Evolutionary conservation across 139 green algal species (phyloP).

Genomic region (Zygnema circumcarinatum): DNA sequence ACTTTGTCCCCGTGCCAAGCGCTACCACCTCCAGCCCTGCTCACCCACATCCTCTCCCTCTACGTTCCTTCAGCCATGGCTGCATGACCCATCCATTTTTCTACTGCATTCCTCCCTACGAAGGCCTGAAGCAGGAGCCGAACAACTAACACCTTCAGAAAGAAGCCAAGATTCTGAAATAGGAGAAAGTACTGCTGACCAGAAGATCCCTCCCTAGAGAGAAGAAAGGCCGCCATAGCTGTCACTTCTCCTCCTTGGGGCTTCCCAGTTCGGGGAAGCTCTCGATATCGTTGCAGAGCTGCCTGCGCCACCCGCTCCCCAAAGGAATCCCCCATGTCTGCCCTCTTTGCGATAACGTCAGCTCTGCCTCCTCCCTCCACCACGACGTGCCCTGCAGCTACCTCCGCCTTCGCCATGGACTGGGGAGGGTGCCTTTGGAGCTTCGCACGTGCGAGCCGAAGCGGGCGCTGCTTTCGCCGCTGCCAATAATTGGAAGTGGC

Average conservation of each 20-base stretch:
- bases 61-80: too few relatives aligned
- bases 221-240: neutral
- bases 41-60: neutral
- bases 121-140: too few relatives aligned
- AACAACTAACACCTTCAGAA: too few relatives aligned
- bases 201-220: neutral
- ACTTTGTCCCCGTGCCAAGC: constrained; percentile 59
- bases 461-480: neutral
- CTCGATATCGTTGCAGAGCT: neutral
- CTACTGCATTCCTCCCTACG: neutral
- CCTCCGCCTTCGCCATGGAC: too few relatives aligned
- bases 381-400: too few relatives aligned
- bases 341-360: too few relatives aligned
- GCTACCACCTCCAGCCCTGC: constrained; percentile 42
- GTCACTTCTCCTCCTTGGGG: neutral
- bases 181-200: neutral
- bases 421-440: too few relatives aligned
- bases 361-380: too few relatives aligned
- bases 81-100: neutral
- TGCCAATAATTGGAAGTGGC: neutral
- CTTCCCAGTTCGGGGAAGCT: neutral
- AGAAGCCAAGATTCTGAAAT: too few relatives aligned
- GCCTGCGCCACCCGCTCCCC: neutral
- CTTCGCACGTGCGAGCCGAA: neutral
- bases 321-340: neutral